Evolutionary conservation across 192 early-diverging fungal genomes (phyloP).

Genomic region (Podila minutissima): DNA sequence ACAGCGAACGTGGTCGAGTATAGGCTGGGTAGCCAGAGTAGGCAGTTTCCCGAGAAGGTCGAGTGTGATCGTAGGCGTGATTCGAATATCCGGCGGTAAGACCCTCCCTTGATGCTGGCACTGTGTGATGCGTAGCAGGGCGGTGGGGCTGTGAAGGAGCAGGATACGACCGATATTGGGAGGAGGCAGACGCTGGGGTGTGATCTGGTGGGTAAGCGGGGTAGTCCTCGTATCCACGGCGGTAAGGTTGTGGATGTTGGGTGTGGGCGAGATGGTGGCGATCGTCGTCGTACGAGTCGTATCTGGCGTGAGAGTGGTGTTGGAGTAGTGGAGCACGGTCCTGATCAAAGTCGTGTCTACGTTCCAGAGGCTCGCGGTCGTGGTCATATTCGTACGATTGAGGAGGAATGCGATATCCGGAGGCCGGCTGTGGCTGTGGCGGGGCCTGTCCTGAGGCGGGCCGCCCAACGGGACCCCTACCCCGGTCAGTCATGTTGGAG

Average conservation of each 20-base stretch:
- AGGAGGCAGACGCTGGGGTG: constrained; percentile 1
- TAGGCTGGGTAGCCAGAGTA: background rate
- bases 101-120: background rate
- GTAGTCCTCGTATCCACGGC: background rate
- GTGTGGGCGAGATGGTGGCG: background rate
- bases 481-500: background rate
- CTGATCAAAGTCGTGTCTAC: constrained; percentile 3
- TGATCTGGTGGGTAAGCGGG: background rate
- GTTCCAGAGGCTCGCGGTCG: constrained; percentile 1
- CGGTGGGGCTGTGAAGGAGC: background rate
- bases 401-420: constrained; percentile 3
- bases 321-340: constrained; percentile 4
- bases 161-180: background rate
- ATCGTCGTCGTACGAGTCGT: constrained; percentile 1
- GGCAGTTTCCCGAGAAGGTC: background rate
- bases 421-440: background rate
- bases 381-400: background rate
- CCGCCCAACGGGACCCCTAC: background rate
- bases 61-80: background rate
- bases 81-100: background rate
- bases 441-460: background rate
- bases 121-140: background rate
- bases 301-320: constrained; percentile 13
- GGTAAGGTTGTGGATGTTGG: background rate
- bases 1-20: background rate